Conservation (phyloP, 2,329 filamentous ascomycete species). For the Aspergillus cejpii region DNA sequence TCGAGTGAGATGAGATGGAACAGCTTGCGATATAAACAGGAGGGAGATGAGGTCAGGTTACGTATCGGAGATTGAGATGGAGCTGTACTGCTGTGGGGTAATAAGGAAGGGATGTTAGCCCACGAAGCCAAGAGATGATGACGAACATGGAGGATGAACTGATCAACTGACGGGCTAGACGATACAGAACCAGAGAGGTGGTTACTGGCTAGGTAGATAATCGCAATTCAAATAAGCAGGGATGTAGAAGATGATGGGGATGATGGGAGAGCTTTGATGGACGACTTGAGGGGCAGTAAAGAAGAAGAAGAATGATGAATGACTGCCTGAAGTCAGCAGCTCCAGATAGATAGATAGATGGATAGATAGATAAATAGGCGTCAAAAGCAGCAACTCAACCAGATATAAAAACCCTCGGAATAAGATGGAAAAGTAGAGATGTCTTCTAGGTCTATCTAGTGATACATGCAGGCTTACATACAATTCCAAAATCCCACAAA, state of each 20-base stretch:
- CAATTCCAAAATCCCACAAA: neutral
- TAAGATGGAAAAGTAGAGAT: conserved; percentile 10
- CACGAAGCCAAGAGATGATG: neutral
- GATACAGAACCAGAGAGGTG: neutral
- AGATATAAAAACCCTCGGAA: neutral
- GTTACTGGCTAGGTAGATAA: no score
- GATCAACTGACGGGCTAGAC: neutral
- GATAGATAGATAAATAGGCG: neutral
- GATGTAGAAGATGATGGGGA: no score
- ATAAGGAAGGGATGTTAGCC: neutral
- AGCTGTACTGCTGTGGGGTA: neutral
- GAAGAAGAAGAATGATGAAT: neutral
- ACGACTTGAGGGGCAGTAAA: neutral
- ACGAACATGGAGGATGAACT: neutral
- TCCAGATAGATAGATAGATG: neutral
- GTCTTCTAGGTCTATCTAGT: conserved; percentile 2
- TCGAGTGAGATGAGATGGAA: neutral
- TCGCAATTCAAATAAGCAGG: no score
- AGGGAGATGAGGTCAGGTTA: neutral
- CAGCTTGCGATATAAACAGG: conserved; percentile 9
- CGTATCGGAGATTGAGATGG: neutral
- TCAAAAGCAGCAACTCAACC: neutral
- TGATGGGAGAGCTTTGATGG: no score
- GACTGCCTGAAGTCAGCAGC: neutral
- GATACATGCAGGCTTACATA: neutral